Conservation (phyloP, 164 flowering plant genomes). For the Saururus chinensis region DNA sequence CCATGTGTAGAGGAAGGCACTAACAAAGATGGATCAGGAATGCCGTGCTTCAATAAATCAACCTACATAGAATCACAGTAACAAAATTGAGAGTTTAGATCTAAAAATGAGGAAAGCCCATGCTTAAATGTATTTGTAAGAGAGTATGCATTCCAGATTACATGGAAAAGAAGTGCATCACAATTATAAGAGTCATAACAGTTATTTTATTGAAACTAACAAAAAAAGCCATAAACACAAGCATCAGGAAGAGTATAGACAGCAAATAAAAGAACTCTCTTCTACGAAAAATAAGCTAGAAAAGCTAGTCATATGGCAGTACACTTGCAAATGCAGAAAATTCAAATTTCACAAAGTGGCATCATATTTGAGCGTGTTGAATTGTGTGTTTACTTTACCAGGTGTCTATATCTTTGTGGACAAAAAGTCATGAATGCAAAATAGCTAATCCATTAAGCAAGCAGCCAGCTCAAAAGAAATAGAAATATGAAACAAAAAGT, state of each 20-base stretch:
- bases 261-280: too few relatives aligned
- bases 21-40: conserved; percentile 75
- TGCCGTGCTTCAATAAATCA: conserved; percentile 80
- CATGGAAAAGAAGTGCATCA: too few relatives aligned
- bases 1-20: conserved; percentile 31
- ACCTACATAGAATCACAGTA: conserved; percentile 39
- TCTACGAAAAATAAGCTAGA: too few relatives aligned
- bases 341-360: too few relatives aligned
- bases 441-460: neutral
- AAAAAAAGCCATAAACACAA: neutral
- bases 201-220: too few relatives aligned
- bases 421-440: neutral
- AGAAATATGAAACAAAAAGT: conserved; percentile 5
- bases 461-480: neutral
- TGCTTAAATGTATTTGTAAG: too few relatives aligned
- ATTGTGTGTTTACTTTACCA: neutral
- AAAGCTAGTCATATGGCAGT: neutral
- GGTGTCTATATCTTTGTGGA: neutral
- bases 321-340: neutral
- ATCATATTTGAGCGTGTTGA: neutral
- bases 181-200: too few relatives aligned
- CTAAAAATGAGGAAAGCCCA: neutral
- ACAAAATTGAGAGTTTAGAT: neutral
- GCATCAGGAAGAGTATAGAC: conserved; percentile 1
- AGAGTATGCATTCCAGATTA: too few relatives aligned